Conservation (phyloP, 176 grass and related monocot species). For the Musa schizocarpa region DNA sequence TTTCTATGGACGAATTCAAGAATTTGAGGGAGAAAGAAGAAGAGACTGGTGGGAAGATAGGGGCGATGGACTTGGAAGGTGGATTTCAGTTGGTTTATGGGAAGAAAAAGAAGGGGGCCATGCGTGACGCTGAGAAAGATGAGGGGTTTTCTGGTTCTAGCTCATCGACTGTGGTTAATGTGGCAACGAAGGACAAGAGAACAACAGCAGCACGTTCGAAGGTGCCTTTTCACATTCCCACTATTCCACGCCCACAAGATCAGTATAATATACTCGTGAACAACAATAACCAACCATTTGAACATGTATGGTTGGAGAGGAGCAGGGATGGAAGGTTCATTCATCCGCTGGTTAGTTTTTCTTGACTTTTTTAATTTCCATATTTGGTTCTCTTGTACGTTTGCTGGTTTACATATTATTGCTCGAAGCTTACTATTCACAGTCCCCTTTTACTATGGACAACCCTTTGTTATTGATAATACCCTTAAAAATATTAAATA, state of each 20-base stretch:
- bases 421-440: no score
- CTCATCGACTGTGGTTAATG: constrained; percentile 18
- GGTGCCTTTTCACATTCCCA: constrained; percentile 68
- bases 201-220: constrained; percentile 25
- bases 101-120: constrained; percentile 39
- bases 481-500: no score
- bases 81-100: constrained; percentile 51
- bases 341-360: constrained; percentile 63
- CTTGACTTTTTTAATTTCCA: constrained; percentile 5
- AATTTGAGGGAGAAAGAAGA: constrained; percentile 35
- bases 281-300: constrained; percentile 72
- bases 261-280: constrained; percentile 68
- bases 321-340: constrained; percentile 48
- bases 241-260: constrained; percentile 68
- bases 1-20: constrained; percentile 55
- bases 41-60: constrained; percentile 14
- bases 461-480: no score
- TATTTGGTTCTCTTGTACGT: background rate
- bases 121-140: background rate
- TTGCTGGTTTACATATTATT: background rate
- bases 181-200: constrained; percentile 43
- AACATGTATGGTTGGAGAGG: constrained; percentile 82
- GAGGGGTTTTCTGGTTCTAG: background rate
- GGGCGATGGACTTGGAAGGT: constrained; percentile 39
- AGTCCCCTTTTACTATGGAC: no score